phyloP scores from a whole-genome alignment of 768 basidiomycete species.

The Lyophyllum decastes region DNA sequence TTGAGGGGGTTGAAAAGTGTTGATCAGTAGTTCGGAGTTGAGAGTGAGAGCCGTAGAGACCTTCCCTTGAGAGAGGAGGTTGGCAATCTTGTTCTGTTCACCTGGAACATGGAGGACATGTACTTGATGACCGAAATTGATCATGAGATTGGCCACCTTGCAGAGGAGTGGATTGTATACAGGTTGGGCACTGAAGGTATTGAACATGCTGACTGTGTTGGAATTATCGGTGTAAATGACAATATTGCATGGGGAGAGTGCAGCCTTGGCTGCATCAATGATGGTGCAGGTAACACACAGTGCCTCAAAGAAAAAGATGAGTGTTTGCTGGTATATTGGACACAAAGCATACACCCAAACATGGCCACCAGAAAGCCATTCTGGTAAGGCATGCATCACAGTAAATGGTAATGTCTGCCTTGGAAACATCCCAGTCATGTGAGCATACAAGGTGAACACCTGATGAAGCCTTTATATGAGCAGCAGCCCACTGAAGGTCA shows the following conservation, averaged over 20 bases:
- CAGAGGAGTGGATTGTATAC: not conserved
- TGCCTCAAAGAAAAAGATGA: constrained; percentile 28
- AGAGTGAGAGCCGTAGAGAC: not conserved
- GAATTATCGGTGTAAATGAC: constrained; percentile 8
- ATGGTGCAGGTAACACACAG: constrained; percentile 19
- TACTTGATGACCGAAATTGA: not conserved
- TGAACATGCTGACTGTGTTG: not conserved
- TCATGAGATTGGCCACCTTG: not conserved
- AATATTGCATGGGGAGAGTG: not conserved
- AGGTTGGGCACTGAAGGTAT: not conserved
- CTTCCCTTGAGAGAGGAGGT: constrained; percentile 18
- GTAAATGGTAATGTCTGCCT: constrained; percentile 17
- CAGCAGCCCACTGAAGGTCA: constrained; percentile 31
- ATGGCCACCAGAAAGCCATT: constrained; percentile 25
- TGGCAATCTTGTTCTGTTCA: constrained; percentile 18
- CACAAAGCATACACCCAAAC: constrained; percentile 15
- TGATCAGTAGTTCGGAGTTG: not conserved
- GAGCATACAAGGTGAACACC: constrained; percentile 25
- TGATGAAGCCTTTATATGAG: constrained; percentile 13
- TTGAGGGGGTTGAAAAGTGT: constrained; percentile 24
- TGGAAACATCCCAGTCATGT: constrained; percentile 9
- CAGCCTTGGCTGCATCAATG: not conserved
- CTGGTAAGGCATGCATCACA: constrained; percentile 24
- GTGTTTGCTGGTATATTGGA: not conserved
- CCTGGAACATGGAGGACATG: constrained; percentile 18